phyloP scores from a whole-genome alignment of 202 grass and related monocot species.

The Saccharum hybrid region DNA sequence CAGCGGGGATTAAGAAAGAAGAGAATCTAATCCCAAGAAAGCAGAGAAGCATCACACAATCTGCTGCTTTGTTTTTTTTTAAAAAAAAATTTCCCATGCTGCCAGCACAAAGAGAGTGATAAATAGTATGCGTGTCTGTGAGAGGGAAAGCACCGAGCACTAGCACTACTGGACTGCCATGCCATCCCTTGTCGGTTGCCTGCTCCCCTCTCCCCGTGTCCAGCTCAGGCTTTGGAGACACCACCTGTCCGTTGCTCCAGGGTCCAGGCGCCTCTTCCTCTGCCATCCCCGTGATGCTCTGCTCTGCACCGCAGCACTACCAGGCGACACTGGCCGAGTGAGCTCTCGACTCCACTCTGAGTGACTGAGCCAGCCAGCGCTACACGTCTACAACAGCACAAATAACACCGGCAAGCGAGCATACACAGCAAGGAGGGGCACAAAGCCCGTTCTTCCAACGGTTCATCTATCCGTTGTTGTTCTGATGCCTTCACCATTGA shows the following conservation, averaged over 20 bases:
- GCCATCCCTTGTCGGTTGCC: constrained; percentile 33
- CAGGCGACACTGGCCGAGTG: constrained; percentile 9
- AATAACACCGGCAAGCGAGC: background rate
- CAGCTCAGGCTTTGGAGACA: constrained; percentile 40
- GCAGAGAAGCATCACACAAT: constrained; percentile 7
- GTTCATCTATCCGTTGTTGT: background rate
- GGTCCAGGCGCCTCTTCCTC: background rate
- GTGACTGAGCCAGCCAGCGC: background rate
- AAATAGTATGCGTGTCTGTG: background rate
- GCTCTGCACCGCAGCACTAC: background rate
- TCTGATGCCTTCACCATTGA: background rate
- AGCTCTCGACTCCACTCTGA: background rate
- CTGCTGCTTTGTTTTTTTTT: background rate
- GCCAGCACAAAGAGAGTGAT: background rate
- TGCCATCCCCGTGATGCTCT: constrained; percentile 43
- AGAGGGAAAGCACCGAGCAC: constrained; percentile 12
- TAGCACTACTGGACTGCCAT: background rate
- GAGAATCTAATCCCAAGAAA: constrained; percentile 45
- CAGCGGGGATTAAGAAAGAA: background rate
- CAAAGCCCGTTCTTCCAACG: background rate
- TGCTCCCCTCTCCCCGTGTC: constrained; percentile 25
- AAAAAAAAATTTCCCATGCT: background rate
- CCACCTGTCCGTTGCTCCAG: constrained; percentile 50
- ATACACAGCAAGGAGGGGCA: background rate
- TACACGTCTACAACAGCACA: background rate